phyloP scores from a whole-genome alignment of 2,329 filamentous ascomycete genomes.

The Penicillium sp. region DNA sequence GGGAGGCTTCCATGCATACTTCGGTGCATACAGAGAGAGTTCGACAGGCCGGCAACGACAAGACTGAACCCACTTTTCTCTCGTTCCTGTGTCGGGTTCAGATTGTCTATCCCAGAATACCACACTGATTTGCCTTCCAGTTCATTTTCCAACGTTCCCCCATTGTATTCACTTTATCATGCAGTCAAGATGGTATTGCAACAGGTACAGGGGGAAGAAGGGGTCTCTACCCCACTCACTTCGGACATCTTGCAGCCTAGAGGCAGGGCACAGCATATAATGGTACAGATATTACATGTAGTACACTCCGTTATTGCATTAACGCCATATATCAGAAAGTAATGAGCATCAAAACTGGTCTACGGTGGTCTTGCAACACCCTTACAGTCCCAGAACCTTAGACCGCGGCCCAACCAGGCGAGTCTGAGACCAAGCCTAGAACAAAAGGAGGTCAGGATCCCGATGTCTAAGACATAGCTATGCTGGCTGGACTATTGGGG shows the following conservation, averaged over 20 bases:
- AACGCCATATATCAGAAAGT: background rate
- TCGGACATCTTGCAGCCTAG: background rate
- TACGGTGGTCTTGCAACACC: background rate
- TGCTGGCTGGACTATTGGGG: background rate
- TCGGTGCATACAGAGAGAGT: slow-evolving; percentile 27
- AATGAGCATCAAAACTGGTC: background rate
- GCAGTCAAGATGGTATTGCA: background rate
- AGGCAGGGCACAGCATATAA: slow-evolving; percentile 10
- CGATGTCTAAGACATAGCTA: slow-evolving; percentile 24
- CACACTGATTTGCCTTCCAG: slow-evolving; percentile 11
- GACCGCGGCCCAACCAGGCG: slow-evolving; percentile 2
- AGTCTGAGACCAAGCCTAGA: slow-evolving; percentile 6
- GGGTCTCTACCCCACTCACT: slow-evolving; percentile 1
- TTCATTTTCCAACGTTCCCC: slow-evolving; percentile 12
- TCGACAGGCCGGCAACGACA: slow-evolving; percentile 22
- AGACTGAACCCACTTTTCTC: slow-evolving; percentile 1
- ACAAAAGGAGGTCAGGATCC: slow-evolving; percentile 10
- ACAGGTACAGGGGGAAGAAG: slow-evolving; percentile 5
- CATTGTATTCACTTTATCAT: slow-evolving; percentile 14
- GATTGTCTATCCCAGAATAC: slow-evolving; percentile 8
- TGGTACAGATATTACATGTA: slow-evolving; percentile 1
- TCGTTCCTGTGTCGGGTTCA: background rate
- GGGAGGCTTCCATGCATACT: slow-evolving; percentile 36
- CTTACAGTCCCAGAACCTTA: background rate
- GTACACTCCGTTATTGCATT: background rate